A percentile compares a stretch with the other conserved stretches of the same genome.
These are phyloP conservation scores for Erodium texanum DNA, from an alignment of 441 rosid genomes.

Conservation along the genomic window DNA sequence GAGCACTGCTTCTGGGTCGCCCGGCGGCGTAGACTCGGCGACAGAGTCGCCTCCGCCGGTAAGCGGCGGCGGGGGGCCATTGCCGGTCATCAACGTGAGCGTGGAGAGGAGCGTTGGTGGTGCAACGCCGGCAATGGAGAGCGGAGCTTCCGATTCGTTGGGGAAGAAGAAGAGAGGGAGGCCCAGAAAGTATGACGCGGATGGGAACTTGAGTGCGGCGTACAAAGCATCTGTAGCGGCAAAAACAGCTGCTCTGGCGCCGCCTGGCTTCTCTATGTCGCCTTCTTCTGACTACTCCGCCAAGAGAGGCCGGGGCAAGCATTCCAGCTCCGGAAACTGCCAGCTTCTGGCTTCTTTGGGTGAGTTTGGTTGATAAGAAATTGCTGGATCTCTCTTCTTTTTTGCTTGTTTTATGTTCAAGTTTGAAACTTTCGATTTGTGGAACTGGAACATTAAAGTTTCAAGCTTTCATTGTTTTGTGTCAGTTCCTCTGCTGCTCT, in stretches of 20 bases:
- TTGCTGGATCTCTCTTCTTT: no score
- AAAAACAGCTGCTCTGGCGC: not conserved
- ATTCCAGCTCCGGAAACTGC: constrained; percentile 39
- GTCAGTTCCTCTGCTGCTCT: not conserved
- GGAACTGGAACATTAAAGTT: not conserved
- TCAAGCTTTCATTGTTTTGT: not conserved
- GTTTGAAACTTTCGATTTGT: not conserved
- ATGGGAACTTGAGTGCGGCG: constrained; percentile 32
- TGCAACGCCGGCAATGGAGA: not conserved
- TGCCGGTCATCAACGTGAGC: no score
- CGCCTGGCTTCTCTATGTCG: constrained; percentile 33
- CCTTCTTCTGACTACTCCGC: constrained; percentile 24
- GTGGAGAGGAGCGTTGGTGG: constrained; percentile 13
- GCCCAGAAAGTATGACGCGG: constrained; percentile 42
- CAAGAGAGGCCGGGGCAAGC: constrained; percentile 31
- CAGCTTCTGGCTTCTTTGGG: constrained; percentile 51
- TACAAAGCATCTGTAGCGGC: constrained; percentile 4
- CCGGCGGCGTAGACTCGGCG: constrained; percentile 23
- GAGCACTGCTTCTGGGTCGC: constrained; percentile 32
- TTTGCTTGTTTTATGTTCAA: no score
- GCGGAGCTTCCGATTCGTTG: no score
- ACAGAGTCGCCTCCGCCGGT: constrained; percentile 31
- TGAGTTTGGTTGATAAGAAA: constrained; percentile 33
- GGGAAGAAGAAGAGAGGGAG: constrained; percentile 47
- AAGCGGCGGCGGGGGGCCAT: not conserved